Evolutionary conservation across 371 early-diverging fungal genomes (phyloP).

Genomic region (Circinella umbellata): DNA sequence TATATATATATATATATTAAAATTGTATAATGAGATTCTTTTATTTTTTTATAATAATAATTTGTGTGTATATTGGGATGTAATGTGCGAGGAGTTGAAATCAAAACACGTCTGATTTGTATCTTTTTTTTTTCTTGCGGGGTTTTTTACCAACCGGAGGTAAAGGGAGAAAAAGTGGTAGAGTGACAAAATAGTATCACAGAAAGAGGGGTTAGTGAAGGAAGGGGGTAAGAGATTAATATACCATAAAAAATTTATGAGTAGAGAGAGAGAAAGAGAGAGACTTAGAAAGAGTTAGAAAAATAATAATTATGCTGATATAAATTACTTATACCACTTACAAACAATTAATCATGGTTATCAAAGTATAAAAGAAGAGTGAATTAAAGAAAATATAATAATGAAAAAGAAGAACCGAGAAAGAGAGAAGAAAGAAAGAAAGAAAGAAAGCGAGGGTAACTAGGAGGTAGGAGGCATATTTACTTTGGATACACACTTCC

Average conservation of each 20-base stretch:
- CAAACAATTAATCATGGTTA: too few relatives aligned
- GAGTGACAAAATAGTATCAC: neutral
- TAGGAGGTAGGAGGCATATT: slow-evolving; percentile 8
- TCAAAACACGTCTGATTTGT: neutral
- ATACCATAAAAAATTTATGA: too few relatives aligned
- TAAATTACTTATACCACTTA: too few relatives aligned
- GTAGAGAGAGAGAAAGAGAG: too few relatives aligned
- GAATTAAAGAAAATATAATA: too few relatives aligned
- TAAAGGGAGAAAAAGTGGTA: neutral
- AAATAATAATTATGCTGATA: too few relatives aligned
- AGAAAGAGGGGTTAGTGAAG: neutral
- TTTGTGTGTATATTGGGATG: neutral
- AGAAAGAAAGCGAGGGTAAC: neutral
- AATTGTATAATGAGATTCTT: neutral
- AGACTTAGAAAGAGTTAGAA: too few relatives aligned
- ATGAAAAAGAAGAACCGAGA: neutral
- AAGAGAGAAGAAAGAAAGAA: neutral
- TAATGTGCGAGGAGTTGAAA: neutral
- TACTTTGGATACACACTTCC: neutral
- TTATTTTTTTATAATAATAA: neutral
- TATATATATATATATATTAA: neutral
- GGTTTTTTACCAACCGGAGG: neutral
- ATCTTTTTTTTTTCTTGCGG: neutral
- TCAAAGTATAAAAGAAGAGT: too few relatives aligned
- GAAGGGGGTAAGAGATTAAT: neutral